These are phyloP conservation scores for Fusarium multiceps DNA, from an alignment of 2,329 filamentous ascomycete genomes.

Conservation along the genomic window DNA sequence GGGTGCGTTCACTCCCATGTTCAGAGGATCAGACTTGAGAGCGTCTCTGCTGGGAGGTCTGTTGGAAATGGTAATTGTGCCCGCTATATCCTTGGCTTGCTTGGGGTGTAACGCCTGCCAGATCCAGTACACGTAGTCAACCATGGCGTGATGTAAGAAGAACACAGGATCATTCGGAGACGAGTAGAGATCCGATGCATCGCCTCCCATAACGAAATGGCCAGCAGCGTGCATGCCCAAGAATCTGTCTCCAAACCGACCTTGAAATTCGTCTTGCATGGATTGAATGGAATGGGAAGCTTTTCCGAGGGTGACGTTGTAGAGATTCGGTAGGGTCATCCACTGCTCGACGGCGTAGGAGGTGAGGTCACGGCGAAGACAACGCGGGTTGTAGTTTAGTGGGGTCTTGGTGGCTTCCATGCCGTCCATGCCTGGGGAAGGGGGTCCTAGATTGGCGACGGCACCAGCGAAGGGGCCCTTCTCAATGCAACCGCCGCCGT, in stretches of 20 bases:
- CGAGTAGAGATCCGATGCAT: conserved; percentile 13
- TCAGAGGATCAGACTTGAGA: not conserved
- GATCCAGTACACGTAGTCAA: conserved; percentile 11
- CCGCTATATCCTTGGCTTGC: not conserved
- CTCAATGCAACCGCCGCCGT: not conserved
- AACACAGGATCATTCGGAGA: conserved; percentile 11
- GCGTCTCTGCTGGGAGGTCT: conserved; percentile 3
- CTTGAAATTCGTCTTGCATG: conserved; percentile 22
- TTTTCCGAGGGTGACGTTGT: not conserved
- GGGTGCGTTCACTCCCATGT: conserved; percentile 3
- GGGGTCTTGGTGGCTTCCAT: conserved; percentile 8
- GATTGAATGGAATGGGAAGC: not conserved
- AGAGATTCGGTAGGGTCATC: not conserved
- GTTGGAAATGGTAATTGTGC: conserved; percentile 11
- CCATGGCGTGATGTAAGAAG: conserved; percentile 17
- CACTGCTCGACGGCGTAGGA: not conserved
- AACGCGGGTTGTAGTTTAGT: conserved; percentile 1
- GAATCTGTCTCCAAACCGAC: not conserved
- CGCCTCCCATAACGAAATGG: conserved; percentile 7
- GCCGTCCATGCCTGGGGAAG: conserved; percentile 3
- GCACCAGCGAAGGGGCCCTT: not conserved
- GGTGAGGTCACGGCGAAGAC: not conserved
- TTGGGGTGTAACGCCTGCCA: conserved; percentile 11
- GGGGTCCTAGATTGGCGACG: conserved; percentile 6
- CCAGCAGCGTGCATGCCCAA: conserved; percentile 8